These are phyloP conservation scores for Candida silvicultrix DNA, from an alignment of 805 yeast genomes.

Conservation along the genomic window DNA sequence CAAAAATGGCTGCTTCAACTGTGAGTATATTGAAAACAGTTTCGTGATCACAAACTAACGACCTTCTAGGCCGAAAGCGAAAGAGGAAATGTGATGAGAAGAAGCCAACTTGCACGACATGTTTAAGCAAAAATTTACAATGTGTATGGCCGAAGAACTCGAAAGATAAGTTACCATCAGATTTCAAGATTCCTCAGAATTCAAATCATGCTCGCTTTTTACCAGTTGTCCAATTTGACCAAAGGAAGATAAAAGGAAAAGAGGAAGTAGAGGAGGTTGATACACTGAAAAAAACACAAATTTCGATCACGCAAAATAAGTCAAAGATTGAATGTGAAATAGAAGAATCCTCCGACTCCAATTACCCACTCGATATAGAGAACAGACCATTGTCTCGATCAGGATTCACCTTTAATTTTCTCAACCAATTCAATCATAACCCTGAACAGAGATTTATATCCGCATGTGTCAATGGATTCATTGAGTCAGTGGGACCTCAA, in stretches of 20 bases:
- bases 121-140: constrained; percentile 27
- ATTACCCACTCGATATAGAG: background rate
- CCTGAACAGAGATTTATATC: constrained; percentile 7
- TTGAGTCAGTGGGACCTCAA: constrained; percentile 36
- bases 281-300: too few species aligned
- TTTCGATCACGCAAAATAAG: too few species aligned
- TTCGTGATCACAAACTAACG: background rate
- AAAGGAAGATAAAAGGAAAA: too few species aligned
- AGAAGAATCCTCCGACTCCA: background rate
- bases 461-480: constrained; percentile 34
- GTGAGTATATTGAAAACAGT: constrained; percentile 4
- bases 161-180: constrained; percentile 13
- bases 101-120: constrained; percentile 35
- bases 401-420: background rate
- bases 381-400: background rate
- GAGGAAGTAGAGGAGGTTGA: too few species aligned
- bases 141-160: constrained; percentile 20
- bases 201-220: background rate
- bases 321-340: too few species aligned
- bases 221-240: background rate
- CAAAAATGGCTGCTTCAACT: constrained; percentile 16
- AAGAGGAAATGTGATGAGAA: constrained; percentile 60
- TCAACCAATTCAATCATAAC: constrained; percentile 1
- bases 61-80: constrained; percentile 40
- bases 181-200: constrained; percentile 10